Conservation (phyloP, 129 eudicot species). For the Artemisia tridentata region DNA sequence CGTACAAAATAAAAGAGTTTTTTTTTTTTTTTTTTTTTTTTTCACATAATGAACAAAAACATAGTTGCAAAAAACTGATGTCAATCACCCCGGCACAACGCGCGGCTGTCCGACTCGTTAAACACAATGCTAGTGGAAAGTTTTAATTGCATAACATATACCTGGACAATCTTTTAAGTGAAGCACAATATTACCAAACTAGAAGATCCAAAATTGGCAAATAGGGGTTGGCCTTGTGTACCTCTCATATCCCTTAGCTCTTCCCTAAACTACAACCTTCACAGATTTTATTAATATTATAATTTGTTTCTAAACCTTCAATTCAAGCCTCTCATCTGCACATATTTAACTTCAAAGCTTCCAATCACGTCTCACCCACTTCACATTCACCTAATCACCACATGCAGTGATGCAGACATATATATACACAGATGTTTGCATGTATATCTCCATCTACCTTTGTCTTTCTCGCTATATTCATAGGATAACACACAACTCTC, state of each 20-base stretch:
- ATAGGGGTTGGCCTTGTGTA: constrained; percentile 33
- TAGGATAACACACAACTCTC: neutral
- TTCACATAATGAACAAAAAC: no score
- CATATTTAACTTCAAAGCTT: constrained; percentile 36
- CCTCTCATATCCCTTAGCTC: constrained; percentile 22
- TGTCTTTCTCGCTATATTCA: constrained; percentile 1
- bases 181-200: neutral
- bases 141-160: neutral
- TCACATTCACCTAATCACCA: constrained; percentile 24
- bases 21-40: no score
- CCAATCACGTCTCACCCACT: constrained; percentile 26
- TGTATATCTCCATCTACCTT: constrained; percentile 6
- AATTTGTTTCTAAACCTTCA: constrained; percentile 22
- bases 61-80: no score
- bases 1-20: no score
- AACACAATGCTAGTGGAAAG: no score
- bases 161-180: neutral
- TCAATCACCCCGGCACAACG: no score
- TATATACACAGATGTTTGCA: constrained; percentile 1
- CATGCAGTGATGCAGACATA: neutral
- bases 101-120: no score
- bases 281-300: neutral
- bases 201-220: constrained; percentile 11
- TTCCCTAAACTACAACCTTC: constrained; percentile 8
- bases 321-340: constrained; percentile 30